These are phyloP conservation scores for Trichophyton equinum DNA, from an alignment of 2,329 filamentous ascomycete species.

Conservation along the genomic window DNA sequence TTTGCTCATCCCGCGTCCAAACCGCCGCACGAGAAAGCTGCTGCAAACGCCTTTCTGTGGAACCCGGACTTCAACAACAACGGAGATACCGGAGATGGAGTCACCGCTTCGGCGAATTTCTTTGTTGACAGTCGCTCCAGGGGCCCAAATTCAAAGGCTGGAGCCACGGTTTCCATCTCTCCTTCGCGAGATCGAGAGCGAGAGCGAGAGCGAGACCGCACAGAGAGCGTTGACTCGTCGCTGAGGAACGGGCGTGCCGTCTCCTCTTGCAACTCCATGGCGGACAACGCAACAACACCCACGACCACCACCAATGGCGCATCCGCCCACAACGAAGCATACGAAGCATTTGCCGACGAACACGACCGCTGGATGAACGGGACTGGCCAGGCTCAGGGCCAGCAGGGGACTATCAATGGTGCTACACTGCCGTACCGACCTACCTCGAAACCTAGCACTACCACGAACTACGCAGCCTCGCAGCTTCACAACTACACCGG, in stretches of 20 bases:
- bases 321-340: not conserved
- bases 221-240: conserved; percentile 10
- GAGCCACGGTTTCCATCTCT: not conserved
- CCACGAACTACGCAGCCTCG: not conserved
- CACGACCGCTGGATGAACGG: not conserved
- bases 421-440: not conserved
- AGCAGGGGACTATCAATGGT: not conserved
- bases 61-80: conserved; percentile 30
- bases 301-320: too few species aligned
- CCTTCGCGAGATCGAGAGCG: not conserved
- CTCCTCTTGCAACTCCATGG: not conserved
- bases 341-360: not conserved
- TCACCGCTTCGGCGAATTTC: conserved; percentile 30
- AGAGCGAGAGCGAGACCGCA: not conserved
- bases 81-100: conserved; percentile 27
- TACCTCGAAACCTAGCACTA: not conserved
- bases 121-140: conserved; percentile 33
- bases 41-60: conserved; percentile 36
- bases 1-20: conserved; percentile 32
- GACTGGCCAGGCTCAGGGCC: not conserved
- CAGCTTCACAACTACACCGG: not conserved
- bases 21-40: conserved; percentile 31
- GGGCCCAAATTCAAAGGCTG: conserved; percentile 39
- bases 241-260: conserved; percentile 7
- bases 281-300: not conserved